phyloP scores from a whole-genome alignment of 2,329 filamentous ascomycete species.

The Pestalotiopsis fici region DNA sequence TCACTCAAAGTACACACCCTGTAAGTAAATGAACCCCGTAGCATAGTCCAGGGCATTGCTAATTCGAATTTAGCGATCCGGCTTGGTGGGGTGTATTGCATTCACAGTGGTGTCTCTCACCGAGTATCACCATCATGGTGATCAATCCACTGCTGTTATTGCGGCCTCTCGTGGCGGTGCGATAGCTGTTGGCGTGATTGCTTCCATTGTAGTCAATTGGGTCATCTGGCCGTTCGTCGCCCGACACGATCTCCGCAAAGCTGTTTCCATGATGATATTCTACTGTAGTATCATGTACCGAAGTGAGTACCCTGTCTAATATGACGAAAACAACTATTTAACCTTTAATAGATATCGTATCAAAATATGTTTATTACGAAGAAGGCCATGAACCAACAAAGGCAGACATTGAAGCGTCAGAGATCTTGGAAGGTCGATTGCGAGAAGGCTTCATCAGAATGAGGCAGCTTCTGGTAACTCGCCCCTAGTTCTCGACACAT shows the following conservation, averaged over 20 bases:
- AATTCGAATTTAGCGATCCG: constrained; percentile 44
- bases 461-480: constrained; percentile 50
- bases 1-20: constrained; percentile 54
- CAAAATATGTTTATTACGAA: constrained; percentile 61
- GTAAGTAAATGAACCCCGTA: constrained; percentile 27
- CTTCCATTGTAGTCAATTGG: constrained; percentile 59
- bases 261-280: constrained; percentile 57
- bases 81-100: constrained; percentile 57
- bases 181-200: constrained; percentile 54
- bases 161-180: constrained; percentile 49
- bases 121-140: constrained; percentile 31
- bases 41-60: background rate
- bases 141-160: constrained; percentile 37
- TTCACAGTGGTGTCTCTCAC: constrained; percentile 56
- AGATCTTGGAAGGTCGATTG: constrained; percentile 60
- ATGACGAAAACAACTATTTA: background rate
- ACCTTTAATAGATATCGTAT: constrained; percentile 42
- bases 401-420: constrained; percentile 52
- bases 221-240: constrained; percentile 63
- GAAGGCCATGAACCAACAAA: constrained; percentile 51
- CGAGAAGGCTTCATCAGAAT: constrained; percentile 61
- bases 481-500: background rate
- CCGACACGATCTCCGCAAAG: constrained; percentile 57
- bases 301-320: constrained; percentile 37
- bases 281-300: constrained; percentile 60